Percentiles rank a stretch among this genome's conserved stretches.
These are phyloP conservation scores for Rosa rugosa DNA, from an alignment of 306 rosid species.

Conservation along the genomic window DNA sequence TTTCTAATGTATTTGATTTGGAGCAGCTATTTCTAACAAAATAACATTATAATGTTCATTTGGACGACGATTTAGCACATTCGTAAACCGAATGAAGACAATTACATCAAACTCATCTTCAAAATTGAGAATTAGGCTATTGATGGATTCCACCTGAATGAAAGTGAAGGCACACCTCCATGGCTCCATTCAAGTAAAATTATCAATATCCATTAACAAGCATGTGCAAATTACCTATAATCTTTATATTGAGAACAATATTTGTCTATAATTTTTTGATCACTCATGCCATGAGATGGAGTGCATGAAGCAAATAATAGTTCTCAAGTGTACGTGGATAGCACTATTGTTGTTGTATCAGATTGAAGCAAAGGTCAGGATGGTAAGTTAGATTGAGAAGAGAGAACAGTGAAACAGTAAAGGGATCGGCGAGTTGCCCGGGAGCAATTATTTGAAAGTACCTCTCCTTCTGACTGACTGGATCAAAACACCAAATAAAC, in stretches of 20 bases:
- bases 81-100: neutral
- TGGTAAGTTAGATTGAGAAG: neutral
- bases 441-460: constrained; percentile 62
- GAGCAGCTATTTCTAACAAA: neutral
- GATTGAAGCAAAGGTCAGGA: neutral
- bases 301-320: neutral
- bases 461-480: constrained; percentile 17
- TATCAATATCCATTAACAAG: no score
- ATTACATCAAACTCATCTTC: neutral
- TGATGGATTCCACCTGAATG: no score
- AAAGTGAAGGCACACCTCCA: no score
- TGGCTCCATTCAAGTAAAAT: no score
- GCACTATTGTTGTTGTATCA: neutral
- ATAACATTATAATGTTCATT: no score
- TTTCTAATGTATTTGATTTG: neutral
- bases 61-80: neutral
- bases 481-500: constrained; percentile 4
- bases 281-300: neutral
- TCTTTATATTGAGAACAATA: neutral
- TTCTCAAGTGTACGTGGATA: neutral
- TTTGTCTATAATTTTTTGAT: neutral
- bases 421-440: constrained; percentile 34
- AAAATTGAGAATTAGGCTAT: no score
- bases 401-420: neutral
- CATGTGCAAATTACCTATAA: no score